Evolutionary conservation across 2,329 filamentous ascomycete genomes (phyloP), one percentile per base, ranked within the genome.

Genomic region (Pseudocercospora macadamiae): DNA sequence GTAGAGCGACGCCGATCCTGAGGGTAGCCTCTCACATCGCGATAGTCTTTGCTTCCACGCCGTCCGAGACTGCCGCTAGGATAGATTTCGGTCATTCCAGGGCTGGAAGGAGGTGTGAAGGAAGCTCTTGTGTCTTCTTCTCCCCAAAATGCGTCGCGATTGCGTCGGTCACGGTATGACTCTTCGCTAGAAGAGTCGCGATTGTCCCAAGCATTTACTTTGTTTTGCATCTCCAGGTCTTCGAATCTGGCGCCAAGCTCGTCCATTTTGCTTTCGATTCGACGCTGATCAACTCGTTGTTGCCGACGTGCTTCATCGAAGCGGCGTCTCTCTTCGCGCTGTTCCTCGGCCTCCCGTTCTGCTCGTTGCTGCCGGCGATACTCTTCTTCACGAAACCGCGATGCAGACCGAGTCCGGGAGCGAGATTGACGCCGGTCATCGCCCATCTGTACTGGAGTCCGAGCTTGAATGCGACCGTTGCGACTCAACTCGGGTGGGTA

Each of bases 101-200:
- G 42, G 21, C 42, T 47, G 8, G 42, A 47, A 26, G 19, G 19
- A n/a, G 42, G 42, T 23, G 42, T 47, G 42, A 47, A 47, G 19
- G 42, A 47, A 26, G 23, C 19, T 26, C 42, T 47, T 47, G 42
- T 28, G 42, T 47, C 42, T 9, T 25, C 19, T 14, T 47, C 23
- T 6, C 42, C 42, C 42, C 42, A 47, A 14, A 47, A 23, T 10
- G 21, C 42, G 7, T 23, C 26, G 7, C 23, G 42, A 14, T 47
- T 21, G 16, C 42, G 42, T 23, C 42, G 21, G 6, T 28, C 42
- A 14, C 42, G 19, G n/a, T 47, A 26, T 16, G 42, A 47, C 4
- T 47, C 42, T 7, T 47, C 42, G 12, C 42, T 47, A 21, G 42
- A 47, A 28, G 42, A 47, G 42, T 47, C 42, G 21, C 42, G 42